Percentiles rank a stretch among this genome's conserved stretches.
These are phyloP conservation scores for Globisporangium paroecandrum DNA, from an alignment of 352 stramenopile genomes.

Conservation along the genomic window DNA sequence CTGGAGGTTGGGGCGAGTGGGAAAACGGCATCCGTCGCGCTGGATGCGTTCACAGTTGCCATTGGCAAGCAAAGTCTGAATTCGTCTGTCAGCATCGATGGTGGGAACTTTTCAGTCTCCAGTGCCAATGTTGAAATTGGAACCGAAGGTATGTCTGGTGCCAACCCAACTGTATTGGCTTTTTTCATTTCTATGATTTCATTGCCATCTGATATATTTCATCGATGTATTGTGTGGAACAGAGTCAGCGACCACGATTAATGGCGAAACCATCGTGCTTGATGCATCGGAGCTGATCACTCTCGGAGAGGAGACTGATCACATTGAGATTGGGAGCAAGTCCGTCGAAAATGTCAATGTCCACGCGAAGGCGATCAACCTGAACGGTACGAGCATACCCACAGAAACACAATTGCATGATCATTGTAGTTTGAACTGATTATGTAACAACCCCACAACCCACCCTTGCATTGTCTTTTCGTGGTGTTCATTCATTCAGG, in stretches of 20 bases:
- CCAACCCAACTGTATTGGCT: background rate
- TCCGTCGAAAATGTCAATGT: conserved; percentile 21
- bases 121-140: conserved; percentile 17
- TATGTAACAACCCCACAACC: background rate
- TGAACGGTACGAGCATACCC: conserved; percentile 20
- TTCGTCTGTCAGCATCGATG: conserved; percentile 5
- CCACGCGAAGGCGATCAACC: conserved; percentile 15
- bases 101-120: conserved; percentile 6
- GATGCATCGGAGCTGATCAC: conserved; percentile 4
- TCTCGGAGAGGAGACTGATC: conserved; percentile 9
- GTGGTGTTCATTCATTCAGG: conserved; percentile 15
- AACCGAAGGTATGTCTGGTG: background rate
- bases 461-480: background rate
- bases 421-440: background rate
- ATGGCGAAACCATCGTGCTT: conserved; percentile 5
- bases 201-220: background rate
- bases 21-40: conserved; percentile 10
- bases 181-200: background rate
- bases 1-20: conserved; percentile 8
- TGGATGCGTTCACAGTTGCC: background rate
- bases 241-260: conserved; percentile 11
- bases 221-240: background rate
- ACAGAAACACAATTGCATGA: background rate
- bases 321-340: conserved; percentile 16
- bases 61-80: conserved; percentile 9